Percentiles rank a stretch among this genome's conserved stretches.
Evolutionary conservation across 2,329 filamentous ascomycete genomes (phyloP).

Genomic region (Aspergillus flavus): DNA sequence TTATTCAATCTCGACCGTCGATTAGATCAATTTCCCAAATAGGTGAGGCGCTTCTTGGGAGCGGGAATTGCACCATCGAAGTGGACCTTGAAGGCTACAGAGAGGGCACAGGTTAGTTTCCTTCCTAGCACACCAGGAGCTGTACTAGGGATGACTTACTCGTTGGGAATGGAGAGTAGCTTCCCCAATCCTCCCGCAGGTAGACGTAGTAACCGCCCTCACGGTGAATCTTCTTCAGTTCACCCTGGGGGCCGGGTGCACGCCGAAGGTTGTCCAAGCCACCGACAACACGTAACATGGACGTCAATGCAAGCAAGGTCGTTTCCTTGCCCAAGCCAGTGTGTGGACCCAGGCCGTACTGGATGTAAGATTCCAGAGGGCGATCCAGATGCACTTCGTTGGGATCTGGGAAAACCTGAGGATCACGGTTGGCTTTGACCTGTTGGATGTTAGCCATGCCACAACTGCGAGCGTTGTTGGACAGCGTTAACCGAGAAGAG

Average conservation of each 20-base stretch:
- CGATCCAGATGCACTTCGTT: conserved; percentile 64
- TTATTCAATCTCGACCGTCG: background rate
- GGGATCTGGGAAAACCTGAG: conserved; percentile 63
- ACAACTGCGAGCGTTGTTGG: background rate
- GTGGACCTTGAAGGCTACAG: conserved; percentile 47
- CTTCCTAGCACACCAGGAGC: background rate
- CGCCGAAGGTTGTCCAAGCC: conserved; percentile 62
- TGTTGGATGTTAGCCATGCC: conserved; percentile 18
- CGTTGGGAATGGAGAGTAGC: conserved; percentile 55
- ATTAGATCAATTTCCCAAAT: background rate
- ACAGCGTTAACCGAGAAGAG: background rate
- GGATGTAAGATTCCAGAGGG: conserved; percentile 65
- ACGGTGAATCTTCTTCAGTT: conserved; percentile 65
- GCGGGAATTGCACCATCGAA: conserved; percentile 42
- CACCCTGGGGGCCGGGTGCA: conserved; percentile 65
- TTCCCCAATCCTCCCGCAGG: conserved; percentile 67
- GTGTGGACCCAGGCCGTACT: conserved; percentile 65
- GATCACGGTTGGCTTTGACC: conserved; percentile 58
- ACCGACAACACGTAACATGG: conserved; percentile 70
- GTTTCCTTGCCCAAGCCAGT: conserved; percentile 64
- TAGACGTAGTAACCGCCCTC: conserved; percentile 62
- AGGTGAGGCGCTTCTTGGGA: conserved; percentile 19
- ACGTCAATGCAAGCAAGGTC: conserved; percentile 63
- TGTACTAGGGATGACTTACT: conserved; percentile 32
- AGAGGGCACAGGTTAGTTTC: conserved; percentile 19